Percentiles rank a stretch among this genome's conserved stretches.
Evolutionary conservation across 805 yeast species (phyloP).

Genomic region (Zygoascus flipseniorum): DNA sequence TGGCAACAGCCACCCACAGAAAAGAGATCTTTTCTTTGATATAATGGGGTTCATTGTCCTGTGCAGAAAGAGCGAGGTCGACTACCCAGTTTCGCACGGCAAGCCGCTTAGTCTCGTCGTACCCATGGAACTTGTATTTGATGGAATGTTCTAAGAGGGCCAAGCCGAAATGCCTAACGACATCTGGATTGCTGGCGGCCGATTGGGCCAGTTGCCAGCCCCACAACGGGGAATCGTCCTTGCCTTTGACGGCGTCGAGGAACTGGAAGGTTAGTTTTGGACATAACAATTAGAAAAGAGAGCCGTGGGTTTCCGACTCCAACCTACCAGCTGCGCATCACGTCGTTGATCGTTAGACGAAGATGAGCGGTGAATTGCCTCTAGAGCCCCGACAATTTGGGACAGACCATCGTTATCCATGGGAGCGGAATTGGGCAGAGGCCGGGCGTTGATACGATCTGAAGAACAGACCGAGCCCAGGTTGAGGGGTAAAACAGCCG

Average conservation of each 20-base stretch:
- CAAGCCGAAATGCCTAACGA: slow-evolving; percentile 86
- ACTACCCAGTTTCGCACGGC: slow-evolving; percentile 80
- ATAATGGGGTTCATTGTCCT: slow-evolving; percentile 73
- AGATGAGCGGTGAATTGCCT: slow-evolving; percentile 27
- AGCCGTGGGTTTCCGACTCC: too few relatives aligned
- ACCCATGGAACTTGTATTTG: slow-evolving; percentile 43
- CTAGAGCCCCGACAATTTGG: slow-evolving; percentile 73
- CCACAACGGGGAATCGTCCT: slow-evolving; percentile 84
- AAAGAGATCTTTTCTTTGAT: slow-evolving; percentile 83
- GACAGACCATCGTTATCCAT: slow-evolving; percentile 42
- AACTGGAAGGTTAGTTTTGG: slow-evolving; percentile 31
- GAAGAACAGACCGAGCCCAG: too few relatives aligned
- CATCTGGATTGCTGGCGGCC: slow-evolving; percentile 50
- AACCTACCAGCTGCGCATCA: slow-evolving; percentile 40
- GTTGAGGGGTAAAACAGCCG: too few relatives aligned
- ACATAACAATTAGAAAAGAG: too few relatives aligned
- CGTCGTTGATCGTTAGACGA: slow-evolving; percentile 32
- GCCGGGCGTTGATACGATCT: too few relatives aligned
- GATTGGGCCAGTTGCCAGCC: slow-evolving; percentile 77
- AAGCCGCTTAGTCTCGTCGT: slow-evolving; percentile 47
- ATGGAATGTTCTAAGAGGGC: slow-evolving; percentile 71
- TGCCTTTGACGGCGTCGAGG: slow-evolving; percentile 64
- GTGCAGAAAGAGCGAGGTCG: slow-evolving; percentile 57
- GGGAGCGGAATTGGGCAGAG: neutral
- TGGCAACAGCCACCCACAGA: slow-evolving; percentile 86